Evolutionary conservation across 345 rosid genomes (phyloP), one percentile per base, ranked within the genome.

Genomic region (Salix dunnii): DNA sequence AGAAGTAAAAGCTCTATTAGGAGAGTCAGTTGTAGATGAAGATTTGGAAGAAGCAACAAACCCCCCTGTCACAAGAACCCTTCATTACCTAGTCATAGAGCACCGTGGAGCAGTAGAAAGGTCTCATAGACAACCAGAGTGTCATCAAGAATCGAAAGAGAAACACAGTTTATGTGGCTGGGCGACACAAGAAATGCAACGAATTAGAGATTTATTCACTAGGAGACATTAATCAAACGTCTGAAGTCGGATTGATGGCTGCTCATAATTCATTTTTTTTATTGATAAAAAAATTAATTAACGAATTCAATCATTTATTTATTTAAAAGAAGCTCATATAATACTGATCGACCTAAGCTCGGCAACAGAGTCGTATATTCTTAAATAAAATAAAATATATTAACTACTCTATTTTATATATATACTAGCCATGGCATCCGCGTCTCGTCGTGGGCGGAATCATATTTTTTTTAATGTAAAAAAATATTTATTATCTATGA

Each of bases 1-100:
- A 82, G 84, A 79, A n/a, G 89, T 72, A 60, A 79, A 78, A 82
- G 89, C 79, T 35, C 74, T 78, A 78, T 80, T 82, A 36, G 79
- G 42, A 28, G 80, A 74, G 68, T 86, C 88, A 78, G 42, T 74
- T 72, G 78, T 55, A 83, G 80, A 68, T 78, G 83, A 79, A 68
- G 90, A 86, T 77, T 82, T 82, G 78, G 35, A 33, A 12, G 87
- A 82, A 79, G 86, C 71, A 84, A 78, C 84, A 77, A 73, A 3
- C 49, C 71, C 85, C 82, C 82, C 87, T 67, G n/a, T 91, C 96
- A 81, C 77, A 74, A 77, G 86, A 84, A 74, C 86, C 92, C 94
- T 91, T 93, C 85, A 82, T 82, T 66, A 82, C 79, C 82, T 71
- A 78, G 66, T 53, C 75, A 76, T 48, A 53, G 11, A 53, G 75